These are phyloP conservation scores for Elaeis oleifera DNA, from an alignment of 202 grass and related monocot species.

Conservation along the genomic window DNA sequence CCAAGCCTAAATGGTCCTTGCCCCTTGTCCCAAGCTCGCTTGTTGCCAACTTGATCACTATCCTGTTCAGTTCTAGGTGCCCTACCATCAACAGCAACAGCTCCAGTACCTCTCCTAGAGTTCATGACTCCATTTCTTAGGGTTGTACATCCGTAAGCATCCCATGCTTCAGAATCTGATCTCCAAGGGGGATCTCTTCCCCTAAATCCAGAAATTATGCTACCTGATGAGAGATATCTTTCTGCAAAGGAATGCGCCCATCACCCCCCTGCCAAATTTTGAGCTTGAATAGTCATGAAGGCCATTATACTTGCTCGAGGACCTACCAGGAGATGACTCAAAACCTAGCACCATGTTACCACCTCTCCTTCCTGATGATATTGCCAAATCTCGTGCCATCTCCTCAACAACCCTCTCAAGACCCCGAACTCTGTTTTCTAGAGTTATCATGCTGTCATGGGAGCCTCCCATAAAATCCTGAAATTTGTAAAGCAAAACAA, in stretches of 20 bases:
- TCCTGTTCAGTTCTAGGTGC: conserved; percentile 38
- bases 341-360: conserved; percentile 49
- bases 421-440: conserved; percentile 84
- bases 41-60: conserved; percentile 38
- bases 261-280: conserved; percentile 66
- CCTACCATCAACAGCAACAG: conserved; percentile 48
- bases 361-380: conserved; percentile 65
- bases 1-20: conserved; percentile 69
- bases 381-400: conserved; percentile 74
- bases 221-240: conserved; percentile 55
- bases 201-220: conserved; percentile 41
- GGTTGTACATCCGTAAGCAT: conserved; percentile 49
- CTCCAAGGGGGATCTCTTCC: conserved; percentile 51
- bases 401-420: conserved; percentile 93
- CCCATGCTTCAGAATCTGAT: conserved; percentile 77
- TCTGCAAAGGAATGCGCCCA: conserved; percentile 47
- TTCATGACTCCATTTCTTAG: conserved; percentile 45
- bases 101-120: conserved; percentile 52
- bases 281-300: conserved; percentile 67
- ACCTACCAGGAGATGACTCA: conserved; percentile 63
- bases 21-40: conserved; percentile 82
- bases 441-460: conserved; percentile 87
- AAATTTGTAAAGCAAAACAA: conserved; percentile 17
- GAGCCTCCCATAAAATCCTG: conserved; percentile 98
- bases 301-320: conserved; percentile 69